These are phyloP conservation scores for Margaritispora aquatica DNA, from an alignment of 495 filamentous ascomycete genomes.

Conservation along the genomic window DNA sequence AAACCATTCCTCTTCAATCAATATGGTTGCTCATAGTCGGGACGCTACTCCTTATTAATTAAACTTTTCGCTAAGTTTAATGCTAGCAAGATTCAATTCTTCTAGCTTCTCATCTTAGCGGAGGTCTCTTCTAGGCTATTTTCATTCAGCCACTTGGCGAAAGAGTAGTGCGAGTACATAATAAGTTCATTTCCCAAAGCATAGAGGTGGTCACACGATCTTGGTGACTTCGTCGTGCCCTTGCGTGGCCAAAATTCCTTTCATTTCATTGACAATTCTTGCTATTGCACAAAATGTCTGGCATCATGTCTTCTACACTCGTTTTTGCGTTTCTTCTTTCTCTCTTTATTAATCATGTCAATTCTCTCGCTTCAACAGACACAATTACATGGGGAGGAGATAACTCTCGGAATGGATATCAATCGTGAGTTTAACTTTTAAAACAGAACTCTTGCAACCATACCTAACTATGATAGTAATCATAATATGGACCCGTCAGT, in stretches of 20 bases:
- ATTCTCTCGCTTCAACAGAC: constrained; percentile 30
- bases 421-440: constrained; percentile 25
- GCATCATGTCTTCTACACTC: constrained; percentile 12
- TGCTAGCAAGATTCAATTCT: neutral
- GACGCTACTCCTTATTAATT: neutral
- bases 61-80: neutral
- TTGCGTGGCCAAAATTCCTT: neutral
- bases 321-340: constrained; percentile 14
- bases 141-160: neutral
- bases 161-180: neutral
- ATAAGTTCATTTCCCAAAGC: no score
- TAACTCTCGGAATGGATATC: constrained; percentile 38
- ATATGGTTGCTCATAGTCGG: neutral
- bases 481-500: constrained; percentile 43
- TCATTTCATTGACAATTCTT: neutral
- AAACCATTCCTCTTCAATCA: neutral
- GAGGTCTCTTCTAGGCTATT: neutral
- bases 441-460: no score
- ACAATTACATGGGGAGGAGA: constrained; percentile 42
- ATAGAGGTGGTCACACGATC: neutral
- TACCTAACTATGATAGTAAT: constrained; percentile 25
- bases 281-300: constrained; percentile 3
- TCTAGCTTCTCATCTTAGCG: neutral
- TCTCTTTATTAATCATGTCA: constrained; percentile 16
- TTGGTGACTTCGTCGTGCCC: neutral